Conservation (phyloP, 2,329 filamentous ascomycete genomes). For the Beauveria sp. region DNA sequence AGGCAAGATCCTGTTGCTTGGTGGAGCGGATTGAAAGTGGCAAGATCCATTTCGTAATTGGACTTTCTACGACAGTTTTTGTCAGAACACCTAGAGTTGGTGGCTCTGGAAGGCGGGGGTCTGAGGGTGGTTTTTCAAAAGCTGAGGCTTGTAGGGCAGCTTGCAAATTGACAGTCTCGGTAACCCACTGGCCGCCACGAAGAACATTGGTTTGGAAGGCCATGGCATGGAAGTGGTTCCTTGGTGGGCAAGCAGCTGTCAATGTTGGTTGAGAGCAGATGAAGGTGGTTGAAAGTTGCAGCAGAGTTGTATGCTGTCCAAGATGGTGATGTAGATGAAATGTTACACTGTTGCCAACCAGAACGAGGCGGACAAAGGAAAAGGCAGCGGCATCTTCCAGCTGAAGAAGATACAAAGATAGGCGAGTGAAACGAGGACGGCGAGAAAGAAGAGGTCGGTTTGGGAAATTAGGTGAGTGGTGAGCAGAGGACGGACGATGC, state of each 20-base stretch:
- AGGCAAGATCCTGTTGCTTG: slow-evolving; percentile 71
- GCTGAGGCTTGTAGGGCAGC: slow-evolving; percentile 33
- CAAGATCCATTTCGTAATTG: slow-evolving; percentile 67
- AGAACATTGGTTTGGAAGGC: slow-evolving; percentile 48
- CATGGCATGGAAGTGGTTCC: slow-evolving; percentile 24
- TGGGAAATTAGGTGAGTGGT: not conserved
- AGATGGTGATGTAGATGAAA: not conserved
- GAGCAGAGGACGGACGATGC: not conserved
- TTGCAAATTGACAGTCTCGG: slow-evolving; percentile 40
- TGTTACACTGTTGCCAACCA: not conserved
- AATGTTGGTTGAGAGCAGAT: not conserved
- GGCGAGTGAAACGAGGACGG: not conserved
- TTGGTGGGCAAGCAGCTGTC: not conserved
- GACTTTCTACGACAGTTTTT: slow-evolving; percentile 68
- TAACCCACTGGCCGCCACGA: slow-evolving; percentile 49
- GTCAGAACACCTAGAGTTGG: slow-evolving; percentile 67
- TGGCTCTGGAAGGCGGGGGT: slow-evolving; percentile 25
- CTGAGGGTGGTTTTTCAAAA: slow-evolving; percentile 22
- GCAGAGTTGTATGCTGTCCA: not conserved
- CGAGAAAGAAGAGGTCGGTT: not conserved
- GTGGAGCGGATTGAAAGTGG: slow-evolving; percentile 69
- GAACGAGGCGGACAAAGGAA: not conserved
- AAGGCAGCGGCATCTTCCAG: slow-evolving; percentile 1
- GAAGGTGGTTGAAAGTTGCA: not conserved
- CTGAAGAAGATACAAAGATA: not conserved